phyloP scores from a whole-genome alignment of 2,329 filamentous ascomycete species.

The Chrysoporthe cubensis region DNA sequence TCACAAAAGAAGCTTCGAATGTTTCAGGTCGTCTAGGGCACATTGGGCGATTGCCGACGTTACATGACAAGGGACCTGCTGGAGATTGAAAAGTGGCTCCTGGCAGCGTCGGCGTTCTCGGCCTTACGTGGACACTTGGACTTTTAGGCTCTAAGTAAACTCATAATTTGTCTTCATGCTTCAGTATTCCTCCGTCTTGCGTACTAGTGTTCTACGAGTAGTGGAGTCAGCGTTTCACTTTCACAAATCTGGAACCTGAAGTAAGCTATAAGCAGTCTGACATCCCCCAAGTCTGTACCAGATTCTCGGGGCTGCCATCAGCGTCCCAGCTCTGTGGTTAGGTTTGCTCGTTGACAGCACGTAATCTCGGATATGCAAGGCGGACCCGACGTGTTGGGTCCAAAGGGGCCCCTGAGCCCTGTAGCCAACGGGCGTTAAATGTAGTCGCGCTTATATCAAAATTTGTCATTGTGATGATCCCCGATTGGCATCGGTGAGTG shows the following conservation, averaged over 20 bases:
- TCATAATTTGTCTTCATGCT: background rate
- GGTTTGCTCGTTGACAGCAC: constrained; percentile 24
- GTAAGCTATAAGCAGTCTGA: background rate
- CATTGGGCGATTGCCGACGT: background rate
- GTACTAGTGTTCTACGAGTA: background rate
- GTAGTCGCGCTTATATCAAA: constrained; percentile 1
- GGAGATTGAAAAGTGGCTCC: background rate
- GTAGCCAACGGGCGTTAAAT: constrained; percentile 20
- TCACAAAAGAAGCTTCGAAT: background rate
- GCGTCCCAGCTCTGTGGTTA: constrained; percentile 28
- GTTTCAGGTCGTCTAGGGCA: background rate
- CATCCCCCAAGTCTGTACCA: background rate
- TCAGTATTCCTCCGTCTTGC: background rate
- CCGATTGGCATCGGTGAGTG: background rate
- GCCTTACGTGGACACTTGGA: background rate
- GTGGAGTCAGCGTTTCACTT: background rate
- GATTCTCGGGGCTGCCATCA: constrained; percentile 1
- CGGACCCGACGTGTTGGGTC: constrained; percentile 19
- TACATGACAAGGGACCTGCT: constrained; percentile 1
- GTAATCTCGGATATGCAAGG: constrained; percentile 27
- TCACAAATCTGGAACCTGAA: background rate
- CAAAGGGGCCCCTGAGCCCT: constrained; percentile 1
- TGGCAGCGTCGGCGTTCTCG: constrained; percentile 7
- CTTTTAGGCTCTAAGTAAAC: background rate
- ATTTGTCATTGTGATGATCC: background rate